Conservation (phyloP, 352 stramenopile species). For the Phytophthora syringae region DNA sequence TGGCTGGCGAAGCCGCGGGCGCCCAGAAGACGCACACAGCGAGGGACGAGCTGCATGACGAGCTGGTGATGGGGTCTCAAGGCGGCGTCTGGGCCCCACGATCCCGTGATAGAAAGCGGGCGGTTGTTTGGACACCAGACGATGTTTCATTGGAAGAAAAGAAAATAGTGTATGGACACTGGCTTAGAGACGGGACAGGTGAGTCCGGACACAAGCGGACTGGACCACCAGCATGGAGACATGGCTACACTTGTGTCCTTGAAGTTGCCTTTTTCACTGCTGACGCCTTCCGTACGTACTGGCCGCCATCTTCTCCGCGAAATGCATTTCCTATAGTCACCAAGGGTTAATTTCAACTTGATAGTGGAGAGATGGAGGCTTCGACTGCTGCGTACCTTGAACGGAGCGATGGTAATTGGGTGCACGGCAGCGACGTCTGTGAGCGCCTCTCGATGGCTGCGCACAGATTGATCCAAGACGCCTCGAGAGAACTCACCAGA, state of each 20-base stretch:
- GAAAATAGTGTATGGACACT: neutral
- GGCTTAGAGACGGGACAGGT: neutral
- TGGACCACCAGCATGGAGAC: constrained; percentile 30
- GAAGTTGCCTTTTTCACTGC: constrained; percentile 35
- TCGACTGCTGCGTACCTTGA: constrained; percentile 39
- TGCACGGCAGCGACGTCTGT: constrained; percentile 56
- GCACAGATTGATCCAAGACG: constrained; percentile 57
- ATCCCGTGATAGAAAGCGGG: constrained; percentile 6
- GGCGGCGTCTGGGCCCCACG: constrained; percentile 30
- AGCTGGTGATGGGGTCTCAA: constrained; percentile 32
- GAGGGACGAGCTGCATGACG: constrained; percentile 33
- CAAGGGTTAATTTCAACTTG: neutral
- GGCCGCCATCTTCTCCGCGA: constrained; percentile 68
- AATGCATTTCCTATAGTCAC: constrained; percentile 66
- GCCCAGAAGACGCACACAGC: constrained; percentile 38
- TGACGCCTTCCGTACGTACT: constrained; percentile 48
- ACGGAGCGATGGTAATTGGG: constrained; percentile 51
- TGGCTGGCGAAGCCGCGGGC: constrained; percentile 62
- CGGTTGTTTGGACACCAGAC: neutral
- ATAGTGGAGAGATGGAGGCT: too few species aligned
- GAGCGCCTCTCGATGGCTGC: constrained; percentile 47
- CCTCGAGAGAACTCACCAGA: constrained; percentile 47
- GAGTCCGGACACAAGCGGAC: neutral
- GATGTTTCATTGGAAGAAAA: constrained; percentile 31
- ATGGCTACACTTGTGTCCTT: constrained; percentile 16